phyloP scores from a whole-genome alignment of 1,284 basidiomycete species.

The Gymnopus androsaceus region DNA sequence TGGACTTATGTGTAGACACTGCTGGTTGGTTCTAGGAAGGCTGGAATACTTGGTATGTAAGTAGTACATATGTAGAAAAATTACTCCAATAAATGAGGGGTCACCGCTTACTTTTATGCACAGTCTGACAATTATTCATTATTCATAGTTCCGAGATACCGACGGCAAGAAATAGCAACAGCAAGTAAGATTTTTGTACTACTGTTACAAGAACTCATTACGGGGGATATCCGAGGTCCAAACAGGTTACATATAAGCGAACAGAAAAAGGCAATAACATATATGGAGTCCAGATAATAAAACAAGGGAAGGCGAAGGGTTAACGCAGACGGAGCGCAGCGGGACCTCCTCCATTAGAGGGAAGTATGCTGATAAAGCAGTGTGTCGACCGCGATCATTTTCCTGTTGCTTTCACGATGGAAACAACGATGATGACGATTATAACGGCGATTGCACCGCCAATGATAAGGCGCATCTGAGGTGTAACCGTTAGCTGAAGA shows the following conservation, averaged over 20 bases:
- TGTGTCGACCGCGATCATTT: conserved; percentile 25
- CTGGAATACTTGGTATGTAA: too few relatives aligned
- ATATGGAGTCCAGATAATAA: conserved; percentile 14
- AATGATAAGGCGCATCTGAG: conserved; percentile 88
- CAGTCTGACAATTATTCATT: too few relatives aligned
- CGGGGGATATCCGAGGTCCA: conserved; percentile 1
- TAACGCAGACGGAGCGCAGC: background rate
- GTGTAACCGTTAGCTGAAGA: conserved; percentile 19
- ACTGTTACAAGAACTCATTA: conserved; percentile 11
- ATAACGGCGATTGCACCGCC: conserved; percentile 85
- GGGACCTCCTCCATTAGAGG: background rate
- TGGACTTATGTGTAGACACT: too few relatives aligned
- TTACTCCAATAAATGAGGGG: too few relatives aligned
- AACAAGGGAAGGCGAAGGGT: conserved; percentile 5
- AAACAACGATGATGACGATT: conserved; percentile 91
- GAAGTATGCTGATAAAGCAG: background rate
- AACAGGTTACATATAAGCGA: conserved; percentile 7
- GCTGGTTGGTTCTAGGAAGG: too few relatives aligned
- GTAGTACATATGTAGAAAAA: too few relatives aligned
- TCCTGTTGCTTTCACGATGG: conserved; percentile 81
- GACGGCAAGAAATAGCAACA: background rate
- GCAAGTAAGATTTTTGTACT: background rate
- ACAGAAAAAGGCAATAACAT: conserved; percentile 9
- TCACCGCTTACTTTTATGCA: too few relatives aligned
- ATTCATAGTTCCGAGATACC: too few relatives aligned